Conservation (phyloP, 345 rosid species). For the Linum usitatissimum region DNA sequence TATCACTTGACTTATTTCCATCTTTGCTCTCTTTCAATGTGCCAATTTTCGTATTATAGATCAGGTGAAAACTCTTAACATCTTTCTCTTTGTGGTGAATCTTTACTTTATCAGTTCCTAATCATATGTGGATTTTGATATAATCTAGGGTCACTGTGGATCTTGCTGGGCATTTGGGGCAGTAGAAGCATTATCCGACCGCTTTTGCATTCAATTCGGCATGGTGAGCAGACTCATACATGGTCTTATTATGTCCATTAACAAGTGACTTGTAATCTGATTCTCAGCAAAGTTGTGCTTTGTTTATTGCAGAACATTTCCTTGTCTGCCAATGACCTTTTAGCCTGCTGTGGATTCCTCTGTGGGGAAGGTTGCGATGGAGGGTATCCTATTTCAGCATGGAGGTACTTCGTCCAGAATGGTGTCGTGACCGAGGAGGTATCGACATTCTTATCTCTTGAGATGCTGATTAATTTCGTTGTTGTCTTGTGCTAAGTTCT, state of each 20-base stretch:
- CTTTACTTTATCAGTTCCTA: constrained; percentile 4
- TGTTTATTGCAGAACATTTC: constrained; percentile 49
- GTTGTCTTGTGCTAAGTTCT: too few species aligned
- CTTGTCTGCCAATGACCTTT: constrained; percentile 78
- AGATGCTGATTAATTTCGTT: too few species aligned
- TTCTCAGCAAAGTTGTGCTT: constrained; percentile 1
- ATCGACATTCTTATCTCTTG: too few species aligned
- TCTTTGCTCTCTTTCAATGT: constrained; percentile 25
- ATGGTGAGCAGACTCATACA: constrained; percentile 39
- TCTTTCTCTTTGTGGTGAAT: not conserved
- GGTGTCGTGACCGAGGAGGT: too few species aligned
- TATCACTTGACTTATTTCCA: constrained; percentile 19
- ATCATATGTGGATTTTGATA: constrained; percentile 18
- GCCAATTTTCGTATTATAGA: constrained; percentile 33
- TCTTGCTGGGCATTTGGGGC: constrained; percentile 99
- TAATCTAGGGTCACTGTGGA: constrained; percentile 88
- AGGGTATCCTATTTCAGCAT: constrained; percentile 42
- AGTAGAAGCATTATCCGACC: constrained; percentile 89
- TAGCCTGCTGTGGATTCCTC: constrained; percentile 89
- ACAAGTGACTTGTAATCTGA: not conserved
- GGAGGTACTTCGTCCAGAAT: constrained; percentile 24
- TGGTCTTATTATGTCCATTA: not conserved
- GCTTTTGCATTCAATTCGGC: constrained; percentile 80
- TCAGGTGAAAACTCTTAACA: constrained; percentile 46
- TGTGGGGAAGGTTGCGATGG: constrained; percentile 92